These are phyloP conservation scores for Cyberlindnera galapagoensis DNA, from an alignment of 805 yeast genomes.

Conservation along the genomic window DNA sequence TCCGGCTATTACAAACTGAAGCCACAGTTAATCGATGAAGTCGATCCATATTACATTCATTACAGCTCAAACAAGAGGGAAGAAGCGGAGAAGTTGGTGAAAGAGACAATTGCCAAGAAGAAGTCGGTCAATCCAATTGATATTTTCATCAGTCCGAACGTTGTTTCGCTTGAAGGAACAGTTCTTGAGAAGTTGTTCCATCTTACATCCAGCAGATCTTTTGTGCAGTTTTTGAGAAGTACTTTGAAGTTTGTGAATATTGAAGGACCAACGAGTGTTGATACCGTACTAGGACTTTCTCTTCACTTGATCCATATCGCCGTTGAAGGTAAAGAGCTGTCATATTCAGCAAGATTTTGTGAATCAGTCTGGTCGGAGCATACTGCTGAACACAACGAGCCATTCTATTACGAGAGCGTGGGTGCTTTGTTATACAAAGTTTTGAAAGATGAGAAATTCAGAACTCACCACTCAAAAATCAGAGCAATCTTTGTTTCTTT, in stretches of 20 bases:
- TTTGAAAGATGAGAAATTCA: slow-evolving; percentile 34
- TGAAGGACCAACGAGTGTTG: slow-evolving; percentile 38
- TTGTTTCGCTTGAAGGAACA: slow-evolving; percentile 28
- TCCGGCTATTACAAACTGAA: slow-evolving; percentile 65
- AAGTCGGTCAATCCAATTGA: slow-evolving; percentile 35
- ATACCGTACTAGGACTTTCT: slow-evolving; percentile 48
- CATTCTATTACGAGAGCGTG: slow-evolving; percentile 31
- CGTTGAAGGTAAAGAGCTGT: slow-evolving; percentile 32
- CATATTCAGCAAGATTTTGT: slow-evolving; percentile 23
- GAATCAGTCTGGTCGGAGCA: slow-evolving; percentile 30
- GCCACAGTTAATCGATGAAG: slow-evolving; percentile 39
- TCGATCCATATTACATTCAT: slow-evolving; percentile 82
- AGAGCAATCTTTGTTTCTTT: slow-evolving; percentile 42
- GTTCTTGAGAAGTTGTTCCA: slow-evolving; percentile 40
- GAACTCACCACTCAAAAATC: slow-evolving; percentile 45
- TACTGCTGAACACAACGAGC: slow-evolving; percentile 32
- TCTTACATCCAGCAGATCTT: slow-evolving; percentile 46
- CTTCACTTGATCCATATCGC: slow-evolving; percentile 65
- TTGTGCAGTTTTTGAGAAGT: slow-evolving; percentile 45
- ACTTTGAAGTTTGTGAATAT: slow-evolving; percentile 34
- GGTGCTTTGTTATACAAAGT: slow-evolving; percentile 34
- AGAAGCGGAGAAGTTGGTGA: slow-evolving; percentile 66
- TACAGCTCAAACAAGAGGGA: slow-evolving; percentile 74
- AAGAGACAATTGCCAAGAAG: slow-evolving; percentile 39
- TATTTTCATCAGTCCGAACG: slow-evolving; percentile 51